Evolutionary conservation across 2,329 filamentous ascomycete genomes (phyloP), one percentile per base, ranked within the genome.

Genomic region (Aspergillus quadricinctus): DNA sequence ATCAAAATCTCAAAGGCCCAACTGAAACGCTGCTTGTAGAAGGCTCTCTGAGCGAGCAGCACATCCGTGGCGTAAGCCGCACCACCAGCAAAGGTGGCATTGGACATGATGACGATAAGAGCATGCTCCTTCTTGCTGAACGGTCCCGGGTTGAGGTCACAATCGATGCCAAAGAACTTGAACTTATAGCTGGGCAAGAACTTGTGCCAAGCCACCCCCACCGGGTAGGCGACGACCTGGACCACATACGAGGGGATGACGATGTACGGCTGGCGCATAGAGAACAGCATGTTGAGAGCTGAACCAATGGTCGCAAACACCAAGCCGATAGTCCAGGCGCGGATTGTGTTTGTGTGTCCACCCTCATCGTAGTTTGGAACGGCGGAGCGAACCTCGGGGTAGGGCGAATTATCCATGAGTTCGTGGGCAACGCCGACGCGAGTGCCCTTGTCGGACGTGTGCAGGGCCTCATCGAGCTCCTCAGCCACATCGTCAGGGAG

Each of bases 1-100:
- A 89, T 77, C 17, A 90, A 75, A 29, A 90, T 72, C 69, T 89
- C 85, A 66, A 88, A 90, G 1, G 77, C 61, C 60, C 88, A 78
- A 21, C 87, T 86, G 65, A 88, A 88, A 57, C 86, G 77, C 64
- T 89, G 82, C 68, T 87, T 84, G 68, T 91, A 91, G 64, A 90
- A 90, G 17, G 87, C 80, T 19, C 84, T 75, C 72, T 90, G 87
- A 0, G 88, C 88, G 2, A 90, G 77, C 48, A 92, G 82, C 29
- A 90, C 86, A 62, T 91, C 88, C 1, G 88, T 90, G 0, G 87
- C 87, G 64, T 91, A 91, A 3, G 87, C 86, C 5, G 70, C 73
- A 52, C 77, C 77, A 58, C 72, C 71, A 81, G 84, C 50, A 77
- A 86, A 88, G 4, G 86, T 85, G 5, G 89, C 86, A 66, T 88